These are phyloP conservation scores for Raffaelea albimanens DNA, from an alignment of 2,329 filamentous ascomycete species.

Conservation along the genomic window DNA sequence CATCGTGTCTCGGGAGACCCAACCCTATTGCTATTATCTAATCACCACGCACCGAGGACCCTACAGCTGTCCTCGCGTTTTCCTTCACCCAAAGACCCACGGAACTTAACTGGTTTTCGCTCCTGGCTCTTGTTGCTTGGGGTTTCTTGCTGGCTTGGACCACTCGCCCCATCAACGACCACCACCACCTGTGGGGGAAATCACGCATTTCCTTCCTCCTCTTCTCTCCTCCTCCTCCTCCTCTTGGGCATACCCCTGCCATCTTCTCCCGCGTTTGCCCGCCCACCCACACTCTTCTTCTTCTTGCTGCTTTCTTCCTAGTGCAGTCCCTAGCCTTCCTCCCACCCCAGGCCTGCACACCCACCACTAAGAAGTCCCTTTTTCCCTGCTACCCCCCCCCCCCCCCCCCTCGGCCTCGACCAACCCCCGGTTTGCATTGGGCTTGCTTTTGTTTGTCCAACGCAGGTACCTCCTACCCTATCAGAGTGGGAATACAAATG, in stretches of 20 bases:
- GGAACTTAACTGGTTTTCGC: neutral
- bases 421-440: conserved; percentile 13
- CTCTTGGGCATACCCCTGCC: neutral
- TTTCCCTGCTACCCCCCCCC: conserved; percentile 13
- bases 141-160: conserved; percentile 12
- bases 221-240: neutral
- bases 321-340: conserved; percentile 4
- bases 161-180: neutral
- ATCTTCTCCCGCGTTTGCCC: conserved; percentile 27
- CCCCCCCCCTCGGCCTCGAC: conserved; percentile 12
- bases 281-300: conserved; percentile 10
- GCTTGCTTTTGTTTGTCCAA: conserved; percentile 14
- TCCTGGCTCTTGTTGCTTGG: neutral
- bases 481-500: conserved; percentile 46
- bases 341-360: conserved; percentile 7
- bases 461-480: conserved; percentile 11
- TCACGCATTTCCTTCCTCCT: conserved; percentile 23
- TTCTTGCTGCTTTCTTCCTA: neutral
- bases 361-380: conserved; percentile 10
- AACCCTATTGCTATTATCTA: too few relatives aligned
- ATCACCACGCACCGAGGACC: conserved; percentile 1
- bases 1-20: too few relatives aligned
- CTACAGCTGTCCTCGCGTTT: conserved; percentile 7
- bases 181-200: conserved; percentile 9
- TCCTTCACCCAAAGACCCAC: conserved; percentile 4